Evolutionary conservation across 257 asterid genomes (phyloP), one percentile per base, ranked within the genome.

Genomic region (Fraxinus cuspidata): DNA sequence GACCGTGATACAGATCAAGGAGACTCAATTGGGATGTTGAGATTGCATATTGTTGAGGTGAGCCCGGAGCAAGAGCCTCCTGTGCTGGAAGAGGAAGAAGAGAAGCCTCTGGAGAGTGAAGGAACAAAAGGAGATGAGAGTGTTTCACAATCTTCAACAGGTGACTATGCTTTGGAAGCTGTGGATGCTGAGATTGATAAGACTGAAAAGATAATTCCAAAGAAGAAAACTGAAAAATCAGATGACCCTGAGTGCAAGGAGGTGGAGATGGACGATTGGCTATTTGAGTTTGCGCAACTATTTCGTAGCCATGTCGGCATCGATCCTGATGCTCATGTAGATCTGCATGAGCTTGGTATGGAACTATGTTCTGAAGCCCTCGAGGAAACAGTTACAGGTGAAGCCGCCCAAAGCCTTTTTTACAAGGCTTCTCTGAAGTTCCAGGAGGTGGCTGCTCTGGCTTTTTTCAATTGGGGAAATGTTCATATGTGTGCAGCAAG

Each of bases 401-500:
- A 92, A 82, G 98, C 87, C 16, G 98, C 99, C 72, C 99, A 96
- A 80, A 81, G 70, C 64, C 97, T 96, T 74, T 92, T 90, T 28
- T 94, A 92, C 74, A 93, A 86, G 86, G 97, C 99, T 35, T 90
- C 97, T 5, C 47, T 87, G 60, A 96, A 92, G 81, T 93, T 96
- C 76, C 98, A 96, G 81, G 99, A 92, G 79, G 99, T 96, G 69
- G 98, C 97, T n/a, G 97, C 99, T 60, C 84, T 93, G 76, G 99
- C 98, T 38, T 96, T 87, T 85, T 96, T 96, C 86, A 96, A 96
- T 82, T 93, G 98, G 98, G 98, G 98, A 69, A 96, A 96, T 74
- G 98, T 96, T 19, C 97, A 96, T 53, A 93, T 96, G 99, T 96
- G 99, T 83, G 92, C 98, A 3, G 98, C 99, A 31, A 87, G 99